Evolutionary conservation across 2,329 filamentous ascomycete genomes (phyloP).

Genomic region (Orbilia blumenaviensis): DNA sequence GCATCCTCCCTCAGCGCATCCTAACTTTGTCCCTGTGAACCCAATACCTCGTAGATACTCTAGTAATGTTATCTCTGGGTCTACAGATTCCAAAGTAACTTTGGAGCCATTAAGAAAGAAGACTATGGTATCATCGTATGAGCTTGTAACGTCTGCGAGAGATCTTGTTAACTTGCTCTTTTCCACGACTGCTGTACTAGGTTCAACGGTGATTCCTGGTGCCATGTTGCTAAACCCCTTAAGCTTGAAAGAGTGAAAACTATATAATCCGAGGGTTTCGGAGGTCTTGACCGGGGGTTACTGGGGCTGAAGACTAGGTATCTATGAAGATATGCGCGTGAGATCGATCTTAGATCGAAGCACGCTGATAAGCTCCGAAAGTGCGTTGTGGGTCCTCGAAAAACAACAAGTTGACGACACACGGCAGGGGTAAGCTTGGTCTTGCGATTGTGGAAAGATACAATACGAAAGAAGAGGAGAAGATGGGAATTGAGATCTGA

Average conservation of each 20-base stretch:
- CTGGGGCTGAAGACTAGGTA: neutral
- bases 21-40: constrained; percentile 93
- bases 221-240: constrained; percentile 64
- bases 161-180: constrained; percentile 61
- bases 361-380: constrained; percentile 25
- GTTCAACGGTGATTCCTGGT: constrained; percentile 66
- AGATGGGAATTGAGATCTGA: neutral
- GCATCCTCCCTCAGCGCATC: constrained; percentile 95
- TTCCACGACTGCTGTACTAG: constrained; percentile 62
- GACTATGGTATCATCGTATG: constrained; percentile 84
- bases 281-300: neutral
- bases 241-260: neutral
- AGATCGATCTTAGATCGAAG: constrained; percentile 18
- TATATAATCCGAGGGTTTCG: neutral
- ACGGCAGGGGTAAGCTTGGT: neutral
- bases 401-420: constrained; percentile 23
- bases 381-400: constrained; percentile 33
- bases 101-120: constrained; percentile 97
- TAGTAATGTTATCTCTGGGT: constrained; percentile 89
- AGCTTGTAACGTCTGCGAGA: constrained; percentile 73
- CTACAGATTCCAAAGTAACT: constrained; percentile 79
- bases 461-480: neutral
- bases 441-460: neutral
- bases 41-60: constrained; percentile 94
- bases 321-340: constrained; percentile 15